Percentiles rank a stretch among this genome's conserved stretches.
phyloP scores from a whole-genome alignment of 257 asterid genomes.

The Vinca minor region DNA sequence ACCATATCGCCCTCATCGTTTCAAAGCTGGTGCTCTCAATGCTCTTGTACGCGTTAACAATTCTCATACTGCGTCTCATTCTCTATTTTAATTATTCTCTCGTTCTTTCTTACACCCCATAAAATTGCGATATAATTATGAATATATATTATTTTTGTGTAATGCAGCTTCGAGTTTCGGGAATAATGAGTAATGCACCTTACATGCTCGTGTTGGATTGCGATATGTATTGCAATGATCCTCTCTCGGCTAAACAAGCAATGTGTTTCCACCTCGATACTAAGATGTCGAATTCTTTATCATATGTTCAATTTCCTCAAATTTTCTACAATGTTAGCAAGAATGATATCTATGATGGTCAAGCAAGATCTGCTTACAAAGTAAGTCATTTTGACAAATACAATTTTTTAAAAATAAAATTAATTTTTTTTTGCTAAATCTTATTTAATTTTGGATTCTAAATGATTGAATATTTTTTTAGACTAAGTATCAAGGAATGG shows the following conservation, averaged over 20 bases:
- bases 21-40: constrained; percentile 81
- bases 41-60: constrained; percentile 47
- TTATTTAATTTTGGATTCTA: not conserved
- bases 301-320: constrained; percentile 68
- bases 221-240: constrained; percentile 48
- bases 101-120: not conserved
- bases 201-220: constrained; percentile 45
- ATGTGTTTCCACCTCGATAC: constrained; percentile 50
- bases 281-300: constrained; percentile 29
- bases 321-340: constrained; percentile 65
- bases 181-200: constrained; percentile 75
- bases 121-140: not conserved
- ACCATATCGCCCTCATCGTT: constrained; percentile 54
- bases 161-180: constrained; percentile 74
- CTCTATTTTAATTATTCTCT: not conserved
- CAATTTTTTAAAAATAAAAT: no score
- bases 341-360: constrained; percentile 74
- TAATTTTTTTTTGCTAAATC: no score
- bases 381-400: constrained; percentile 14
- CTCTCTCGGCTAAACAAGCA: constrained; percentile 46
- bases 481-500: constrained; percentile 92
- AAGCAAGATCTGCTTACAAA: constrained; percentile 67
- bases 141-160: not conserved
- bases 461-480: constrained; percentile 11
- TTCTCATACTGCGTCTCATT: constrained; percentile 11